These are phyloP conservation scores for Boletus barrowsii DNA, from an alignment of 768 basidiomycete species.

Conservation along the genomic window DNA sequence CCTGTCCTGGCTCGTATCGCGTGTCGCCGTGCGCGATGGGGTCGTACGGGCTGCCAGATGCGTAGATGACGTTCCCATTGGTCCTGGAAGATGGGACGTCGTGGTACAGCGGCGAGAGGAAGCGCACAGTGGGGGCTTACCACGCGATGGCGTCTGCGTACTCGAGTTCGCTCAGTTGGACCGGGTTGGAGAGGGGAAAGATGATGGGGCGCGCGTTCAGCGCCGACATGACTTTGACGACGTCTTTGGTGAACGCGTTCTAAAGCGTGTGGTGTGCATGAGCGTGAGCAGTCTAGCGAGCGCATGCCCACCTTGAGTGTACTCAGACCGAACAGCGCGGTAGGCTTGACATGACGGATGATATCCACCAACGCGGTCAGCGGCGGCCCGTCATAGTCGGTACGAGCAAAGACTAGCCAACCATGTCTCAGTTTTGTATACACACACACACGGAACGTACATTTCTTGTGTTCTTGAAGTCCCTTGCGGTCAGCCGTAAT, in stretches of 20 bases:
- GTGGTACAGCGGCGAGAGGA: no score
- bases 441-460: conserved; percentile 30
- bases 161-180: conserved; percentile 57
- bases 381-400: conserved; percentile 62
- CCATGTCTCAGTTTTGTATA: not conserved
- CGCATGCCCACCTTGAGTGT: conserved; percentile 40
- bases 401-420: conserved; percentile 61
- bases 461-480: conserved; percentile 72
- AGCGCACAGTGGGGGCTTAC: conserved; percentile 27
- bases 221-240: conserved; percentile 60
- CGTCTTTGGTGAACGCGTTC: conserved; percentile 61
- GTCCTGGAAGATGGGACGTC: conserved; percentile 40
- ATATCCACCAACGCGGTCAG: conserved; percentile 63
- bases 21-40: conserved; percentile 47
- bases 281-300: not conserved
- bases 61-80: conserved; percentile 64
- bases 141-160: conserved; percentile 59
- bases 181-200: conserved; percentile 78
- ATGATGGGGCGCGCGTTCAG: conserved; percentile 72
- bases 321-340: conserved; percentile 72
- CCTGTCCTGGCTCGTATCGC: conserved; percentile 63
- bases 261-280: conserved; percentile 1
- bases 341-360: conserved; percentile 69
- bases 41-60: conserved; percentile 70
- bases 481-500: conserved; percentile 67